phyloP scores from a whole-genome alignment of 225 moss, liverwort and hornwort genomes.

The Pleurozium schreberi region DNA sequence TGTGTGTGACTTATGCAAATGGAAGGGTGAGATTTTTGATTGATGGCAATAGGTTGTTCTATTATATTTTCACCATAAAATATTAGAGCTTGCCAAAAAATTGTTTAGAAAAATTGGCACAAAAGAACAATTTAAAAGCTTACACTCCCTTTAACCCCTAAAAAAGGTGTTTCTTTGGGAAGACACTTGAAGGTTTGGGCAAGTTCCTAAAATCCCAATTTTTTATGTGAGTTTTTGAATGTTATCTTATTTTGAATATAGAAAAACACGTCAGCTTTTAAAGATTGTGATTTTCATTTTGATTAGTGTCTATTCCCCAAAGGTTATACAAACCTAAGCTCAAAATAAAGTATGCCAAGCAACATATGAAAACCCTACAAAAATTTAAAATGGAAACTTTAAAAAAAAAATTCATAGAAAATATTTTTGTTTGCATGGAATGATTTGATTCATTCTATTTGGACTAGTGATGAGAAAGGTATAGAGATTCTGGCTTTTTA shows the following conservation, averaged over 20 bases:
- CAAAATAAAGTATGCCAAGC: background rate
- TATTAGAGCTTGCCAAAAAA: background rate
- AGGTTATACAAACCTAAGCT: background rate
- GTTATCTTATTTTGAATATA: background rate
- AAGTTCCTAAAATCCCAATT: background rate
- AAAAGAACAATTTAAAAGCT: background rate
- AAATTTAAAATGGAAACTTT: background rate
- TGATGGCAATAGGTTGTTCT: background rate
- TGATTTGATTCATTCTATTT: background rate
- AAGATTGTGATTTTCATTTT: background rate
- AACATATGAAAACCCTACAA: background rate
- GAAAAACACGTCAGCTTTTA: background rate
- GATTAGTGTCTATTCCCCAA: rapidly evolving
- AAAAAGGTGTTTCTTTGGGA: background rate
- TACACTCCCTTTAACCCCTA: background rate
- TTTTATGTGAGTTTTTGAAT: rapidly evolving
- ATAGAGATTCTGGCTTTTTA: rapidly evolving
- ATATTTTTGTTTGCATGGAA: background rate
- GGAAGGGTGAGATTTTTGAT: no score
- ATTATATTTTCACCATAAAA: background rate
- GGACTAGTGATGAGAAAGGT: background rate
- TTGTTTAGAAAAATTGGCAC: background rate
- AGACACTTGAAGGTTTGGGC: rapidly evolving
- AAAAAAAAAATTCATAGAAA: background rate
- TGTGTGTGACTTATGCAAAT: no score